Base-by-base conservation (phyloP, 495 filamentous ascomycete genomes). In the Xylona heveae region DNA sequence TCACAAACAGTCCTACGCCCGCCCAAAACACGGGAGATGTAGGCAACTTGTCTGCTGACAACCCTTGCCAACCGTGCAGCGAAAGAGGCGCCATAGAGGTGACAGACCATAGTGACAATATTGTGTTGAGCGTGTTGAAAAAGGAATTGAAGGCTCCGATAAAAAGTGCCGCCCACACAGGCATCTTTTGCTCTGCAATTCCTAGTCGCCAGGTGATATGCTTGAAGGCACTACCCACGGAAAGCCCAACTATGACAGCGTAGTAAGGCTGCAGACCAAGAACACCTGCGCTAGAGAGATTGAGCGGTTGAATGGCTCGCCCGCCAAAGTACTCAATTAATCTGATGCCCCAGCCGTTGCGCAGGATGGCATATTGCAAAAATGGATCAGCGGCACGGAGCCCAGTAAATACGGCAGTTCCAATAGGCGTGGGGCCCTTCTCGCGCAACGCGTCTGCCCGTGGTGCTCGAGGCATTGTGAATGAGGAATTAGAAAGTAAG, bases 351-450 rank as follows among this genome's bases (percentile, higher is more conserved):
- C 43, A 24, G 20, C 47, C 46, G 12, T 48, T 38, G 6, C 40
- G 38, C 4, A 66, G 49, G 23, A 77, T 57, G 19, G 44, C 46
- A 42, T 64, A 64, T 48, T 77, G 71, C 15, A 73, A 51, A 14
- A 59, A 49, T 5, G 62, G 49, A 41, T 77, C 70, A 38, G 61
- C 48, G 5, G 55, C 44, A 31, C 70, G 67, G 2, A 71, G 54
- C 32, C 58, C 58, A 39, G 71, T 38, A 51, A 75, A 75, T 43
- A 59, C 47, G 2, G 57, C 40, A 3, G 50, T 64, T 7, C 67
- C 70, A 5, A 53, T 24, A 6, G 55, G 54, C 5, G 62, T 60
- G 30, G 57, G 37, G 14, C 28, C 4, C 3, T 31, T 16, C 4
- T 4, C 9, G 3, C 28, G n/a, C 10, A 10, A 5, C 3, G 22